phyloP scores from a whole-genome alignment of 164 flowering plant species.

The Vitis cinerea region DNA sequence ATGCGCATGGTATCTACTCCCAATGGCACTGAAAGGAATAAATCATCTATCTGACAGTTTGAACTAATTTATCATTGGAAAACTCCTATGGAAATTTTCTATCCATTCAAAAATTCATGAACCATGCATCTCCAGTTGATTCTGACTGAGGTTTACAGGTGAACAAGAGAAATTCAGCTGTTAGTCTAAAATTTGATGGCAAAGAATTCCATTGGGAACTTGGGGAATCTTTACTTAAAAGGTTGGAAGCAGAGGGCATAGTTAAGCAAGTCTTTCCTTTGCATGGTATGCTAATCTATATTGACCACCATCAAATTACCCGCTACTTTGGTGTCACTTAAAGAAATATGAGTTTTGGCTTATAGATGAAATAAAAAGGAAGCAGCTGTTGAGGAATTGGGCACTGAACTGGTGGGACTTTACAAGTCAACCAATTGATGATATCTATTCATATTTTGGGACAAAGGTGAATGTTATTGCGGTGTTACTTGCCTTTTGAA shows the following conservation, averaged over 20 bases:
- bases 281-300: slow-evolving; percentile 63
- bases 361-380: slow-evolving; percentile 76
- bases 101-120: neutral
- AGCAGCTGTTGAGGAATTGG: slow-evolving; percentile 78
- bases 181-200: slow-evolving; percentile 37
- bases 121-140: neutral
- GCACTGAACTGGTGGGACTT: slow-evolving; percentile 78
- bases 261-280: slow-evolving; percentile 79
- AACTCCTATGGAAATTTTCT: neutral
- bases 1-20: no score
- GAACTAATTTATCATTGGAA: neutral
- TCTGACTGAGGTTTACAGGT: slow-evolving; percentile 41
- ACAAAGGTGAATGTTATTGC: slow-evolving; percentile 52
- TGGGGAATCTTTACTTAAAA: slow-evolving; percentile 65
- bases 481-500: slow-evolving; percentile 5
- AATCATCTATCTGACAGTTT: no score
- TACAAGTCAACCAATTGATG: slow-evolving; percentile 87
- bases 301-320: neutral
- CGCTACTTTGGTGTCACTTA: slow-evolving; percentile 7
- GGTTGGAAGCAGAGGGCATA: slow-evolving; percentile 58
- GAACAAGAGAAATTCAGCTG: slow-evolving; percentile 37
- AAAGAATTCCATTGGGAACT: slow-evolving; percentile 54
- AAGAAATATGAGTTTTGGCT: slow-evolving; percentile 13
- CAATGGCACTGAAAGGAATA: no score
- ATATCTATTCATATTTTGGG: slow-evolving; percentile 82